Evolutionary conservation across 2,329 filamentous ascomycete species (phyloP), one percentile per base, ranked within the genome.

Genomic region (Tolypocladium inflatum): DNA sequence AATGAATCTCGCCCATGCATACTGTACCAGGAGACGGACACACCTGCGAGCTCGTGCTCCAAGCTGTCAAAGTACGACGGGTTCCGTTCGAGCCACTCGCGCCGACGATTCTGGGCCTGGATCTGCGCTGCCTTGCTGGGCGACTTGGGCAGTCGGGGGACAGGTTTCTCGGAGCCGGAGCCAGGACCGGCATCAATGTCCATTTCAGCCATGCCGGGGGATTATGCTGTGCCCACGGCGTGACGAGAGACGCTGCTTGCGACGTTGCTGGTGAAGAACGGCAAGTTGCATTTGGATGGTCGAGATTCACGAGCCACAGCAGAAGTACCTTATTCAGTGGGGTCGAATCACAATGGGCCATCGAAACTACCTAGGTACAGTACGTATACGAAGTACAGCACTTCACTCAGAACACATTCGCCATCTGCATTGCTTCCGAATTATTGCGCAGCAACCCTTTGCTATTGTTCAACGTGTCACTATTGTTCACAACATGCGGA

Each of bases 21-120:
- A 5, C 2, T 37, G 19, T 2, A 5, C 48, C 3, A 26, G 4
- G 2, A 11, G 15, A 4, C 26, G 15, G 1, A 63, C 72, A 35
- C 65, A 81, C 80, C 76, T 30, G 79, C 78, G 42, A 84, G 74
- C 65, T 85, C 81, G 59, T 83, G 81, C 51, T 85, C 81, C 4
- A 75, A 61, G 21, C 69, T 78, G 38, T 71, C 63, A 68, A 93
- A 88, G 74, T 95, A 96, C 57, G 83, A 80, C 2, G 87, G 86
- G 67, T 93, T 82, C 5, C 82, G 76, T 60, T 87, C 82, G 30
- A 96, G 79, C 68, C 91, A 95, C 65, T 87, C 85, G 63, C 89
- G 87, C 17, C 91, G 83, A 55, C 91, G 81, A 72, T 95, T 95
- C 73, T 89, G 90, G 33, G 83, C 74, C 39, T 78, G 76, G 55